These are phyloP conservation scores for Blastobotrys serpentis DNA, from an alignment of 1,139 yeast genomes.

Conservation along the genomic window DNA sequence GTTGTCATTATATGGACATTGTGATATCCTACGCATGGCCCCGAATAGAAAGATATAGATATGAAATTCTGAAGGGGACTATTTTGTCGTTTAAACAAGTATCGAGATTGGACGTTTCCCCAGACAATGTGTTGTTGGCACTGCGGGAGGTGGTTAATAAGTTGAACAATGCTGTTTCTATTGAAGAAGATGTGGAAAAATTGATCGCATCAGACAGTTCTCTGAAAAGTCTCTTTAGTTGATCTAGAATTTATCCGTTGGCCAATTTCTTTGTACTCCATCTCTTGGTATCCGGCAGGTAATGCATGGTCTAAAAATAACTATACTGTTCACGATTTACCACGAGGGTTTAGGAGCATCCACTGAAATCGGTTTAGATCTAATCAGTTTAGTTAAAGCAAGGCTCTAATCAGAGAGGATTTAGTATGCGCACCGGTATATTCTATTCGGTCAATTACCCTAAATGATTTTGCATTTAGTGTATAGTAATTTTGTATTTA, in stretches of 20 bases:
- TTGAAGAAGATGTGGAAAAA: neutral
- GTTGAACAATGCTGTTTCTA: neutral
- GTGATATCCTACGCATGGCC: constrained; percentile 37
- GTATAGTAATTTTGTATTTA: no score
- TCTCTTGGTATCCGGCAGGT: no score
- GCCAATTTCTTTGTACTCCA: no score
- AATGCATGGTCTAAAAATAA: no score
- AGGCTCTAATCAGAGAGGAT: no score
- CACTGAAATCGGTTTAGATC: no score
- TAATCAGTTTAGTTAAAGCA: no score
- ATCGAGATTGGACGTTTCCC: neutral
- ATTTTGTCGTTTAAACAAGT: constrained; percentile 25
- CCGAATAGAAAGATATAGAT: constrained; percentile 35
- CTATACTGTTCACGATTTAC: no score
- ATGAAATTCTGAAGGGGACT: constrained; percentile 40
- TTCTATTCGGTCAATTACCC: no score
- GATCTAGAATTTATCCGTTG: neutral
- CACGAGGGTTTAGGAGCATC: no score
- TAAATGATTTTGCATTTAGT: no score
- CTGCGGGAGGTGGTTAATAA: neutral
- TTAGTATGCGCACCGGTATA: no score
- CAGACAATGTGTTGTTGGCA: neutral
- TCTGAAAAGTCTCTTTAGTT: neutral
- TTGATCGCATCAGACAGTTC: neutral
- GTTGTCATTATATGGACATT: constrained; percentile 28